Evolutionary conservation across 768 basidiomycete genomes (phyloP).

Genomic region (Leccinum uliginosum): DNA sequence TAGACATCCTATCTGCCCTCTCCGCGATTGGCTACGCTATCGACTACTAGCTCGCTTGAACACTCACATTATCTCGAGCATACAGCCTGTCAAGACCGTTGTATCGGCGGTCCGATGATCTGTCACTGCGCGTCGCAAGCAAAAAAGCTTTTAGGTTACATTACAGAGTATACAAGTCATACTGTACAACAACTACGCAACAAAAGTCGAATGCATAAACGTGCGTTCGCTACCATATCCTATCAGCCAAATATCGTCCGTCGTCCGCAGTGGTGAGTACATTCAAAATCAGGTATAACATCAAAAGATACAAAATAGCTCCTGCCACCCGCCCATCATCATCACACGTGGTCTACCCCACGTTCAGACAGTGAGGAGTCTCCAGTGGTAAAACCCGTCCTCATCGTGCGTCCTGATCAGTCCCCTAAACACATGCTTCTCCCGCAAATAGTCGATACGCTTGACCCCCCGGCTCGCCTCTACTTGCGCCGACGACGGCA

Average conservation of each 20-base stretch:
- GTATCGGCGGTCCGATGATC: background rate
- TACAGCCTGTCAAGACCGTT: background rate
- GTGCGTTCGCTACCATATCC: background rate
- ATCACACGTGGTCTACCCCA: background rate
- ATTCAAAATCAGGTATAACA: background rate
- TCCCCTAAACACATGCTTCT: slow-evolving; percentile 35
- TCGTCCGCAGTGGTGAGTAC: background rate
- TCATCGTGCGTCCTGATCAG: slow-evolving; percentile 29
- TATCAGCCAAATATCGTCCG: background rate
- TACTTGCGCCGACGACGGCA: slow-evolving; percentile 26
- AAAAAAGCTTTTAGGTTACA: background rate
- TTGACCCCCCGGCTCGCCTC: slow-evolving; percentile 38
- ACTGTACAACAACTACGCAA: background rate
- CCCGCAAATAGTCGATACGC: slow-evolving; percentile 36
- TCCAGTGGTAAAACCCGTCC: slow-evolving; percentile 30
- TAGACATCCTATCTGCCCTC: background rate
- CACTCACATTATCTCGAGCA: background rate
- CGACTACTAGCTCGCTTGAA: background rate
- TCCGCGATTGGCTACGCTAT: background rate
- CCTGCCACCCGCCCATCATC: background rate
- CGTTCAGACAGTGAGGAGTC: slow-evolving; percentile 19
- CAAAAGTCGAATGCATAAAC: background rate
- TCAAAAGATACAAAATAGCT: background rate
- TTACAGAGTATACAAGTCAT: background rate
- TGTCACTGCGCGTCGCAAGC: background rate